Conservation (phyloP, 1,139 yeast species). For the Blastobotrys aristatus region DNA sequence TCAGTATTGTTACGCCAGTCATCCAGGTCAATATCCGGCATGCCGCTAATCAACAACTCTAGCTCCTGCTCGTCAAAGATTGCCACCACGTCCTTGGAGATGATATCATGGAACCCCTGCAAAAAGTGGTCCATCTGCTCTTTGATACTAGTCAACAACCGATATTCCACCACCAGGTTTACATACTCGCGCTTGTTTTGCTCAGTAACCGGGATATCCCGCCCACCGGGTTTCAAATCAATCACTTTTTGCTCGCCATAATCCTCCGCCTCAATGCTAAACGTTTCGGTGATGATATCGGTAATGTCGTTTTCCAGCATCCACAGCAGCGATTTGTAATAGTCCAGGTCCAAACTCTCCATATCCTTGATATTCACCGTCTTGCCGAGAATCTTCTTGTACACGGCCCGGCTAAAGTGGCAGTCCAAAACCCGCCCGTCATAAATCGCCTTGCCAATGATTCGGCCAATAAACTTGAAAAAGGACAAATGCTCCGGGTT, state of each 20-base stretch:
- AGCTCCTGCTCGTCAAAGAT: constrained; percentile 95
- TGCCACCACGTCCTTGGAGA: constrained; percentile 79
- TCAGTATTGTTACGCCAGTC: constrained; percentile 90
- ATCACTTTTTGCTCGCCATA: constrained; percentile 82
- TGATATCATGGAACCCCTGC: constrained; percentile 80
- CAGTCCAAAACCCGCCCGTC: constrained; percentile 88
- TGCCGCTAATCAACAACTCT: constrained; percentile 85
- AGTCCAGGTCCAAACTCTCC: constrained; percentile 91
- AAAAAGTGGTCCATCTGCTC: constrained; percentile 86
- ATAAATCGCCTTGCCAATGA: constrained; percentile 90
- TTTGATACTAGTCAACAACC: constrained; percentile 74
- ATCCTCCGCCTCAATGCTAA: constrained; percentile 89
- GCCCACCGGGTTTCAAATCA: constrained; percentile 78
- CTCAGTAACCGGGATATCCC: constrained; percentile 82
- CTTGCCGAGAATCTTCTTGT: constrained; percentile 76
- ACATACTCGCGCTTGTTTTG: constrained; percentile 90
- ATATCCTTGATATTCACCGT: constrained; percentile 85
- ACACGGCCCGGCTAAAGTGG: constrained; percentile 93
- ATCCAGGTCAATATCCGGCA: constrained; percentile 92
- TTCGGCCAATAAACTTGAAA: constrained; percentile 90
- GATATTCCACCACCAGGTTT: constrained; percentile 74
- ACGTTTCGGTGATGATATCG: constrained; percentile 93
- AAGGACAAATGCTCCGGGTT: constrained; percentile 91
- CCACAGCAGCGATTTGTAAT: constrained; percentile 90
- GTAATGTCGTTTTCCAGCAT: constrained; percentile 95